These are phyloP conservation scores for Fallopia convolvulus DNA, from an alignment of 148 eudicot genomes.

Conservation along the genomic window DNA sequence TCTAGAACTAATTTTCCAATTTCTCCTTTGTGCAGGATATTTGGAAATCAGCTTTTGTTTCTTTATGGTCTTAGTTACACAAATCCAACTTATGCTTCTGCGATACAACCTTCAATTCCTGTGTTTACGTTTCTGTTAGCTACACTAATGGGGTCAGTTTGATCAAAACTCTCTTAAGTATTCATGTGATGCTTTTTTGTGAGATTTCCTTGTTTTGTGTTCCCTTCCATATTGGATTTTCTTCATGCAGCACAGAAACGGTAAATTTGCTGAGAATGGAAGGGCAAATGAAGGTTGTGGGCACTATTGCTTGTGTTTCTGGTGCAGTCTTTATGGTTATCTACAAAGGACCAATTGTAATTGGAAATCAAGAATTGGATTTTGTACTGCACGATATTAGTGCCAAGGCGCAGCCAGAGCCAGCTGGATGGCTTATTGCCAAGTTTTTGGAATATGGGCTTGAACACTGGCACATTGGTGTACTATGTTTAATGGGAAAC, in stretches of 20 bases:
- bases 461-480: slow-evolving; percentile 79
- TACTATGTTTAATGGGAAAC: slow-evolving; percentile 82
- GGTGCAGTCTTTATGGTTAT: slow-evolving; percentile 90
- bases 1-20: neutral
- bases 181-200: neutral
- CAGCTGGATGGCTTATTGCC: slow-evolving; percentile 64
- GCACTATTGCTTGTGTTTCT: slow-evolving; percentile 72
- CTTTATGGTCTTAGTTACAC: slow-evolving; percentile 93
- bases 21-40: slow-evolving; percentile 48
- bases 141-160: slow-evolving; percentile 75
- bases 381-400: slow-evolving; percentile 41
- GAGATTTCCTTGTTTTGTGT: neutral
- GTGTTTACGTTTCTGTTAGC: slow-evolving; percentile 90
- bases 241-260: slow-evolving; percentile 90
- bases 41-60: slow-evolving; percentile 93
- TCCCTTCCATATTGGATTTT: neutral
- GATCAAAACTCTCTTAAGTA: slow-evolving; percentile 7
- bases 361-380: slow-evolving; percentile 50
- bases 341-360: slow-evolving; percentile 66
- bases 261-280: slow-evolving; percentile 61
- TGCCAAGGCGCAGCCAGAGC: slow-evolving; percentile 77
- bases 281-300: slow-evolving; percentile 83
- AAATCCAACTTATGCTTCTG: slow-evolving; percentile 94
- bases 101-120: slow-evolving; percentile 93
- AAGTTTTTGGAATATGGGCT: slow-evolving; percentile 48